Evolutionary conservation across 2,329 filamentous ascomycete genomes (phyloP).

Genomic region (Knufia petricola): DNA sequence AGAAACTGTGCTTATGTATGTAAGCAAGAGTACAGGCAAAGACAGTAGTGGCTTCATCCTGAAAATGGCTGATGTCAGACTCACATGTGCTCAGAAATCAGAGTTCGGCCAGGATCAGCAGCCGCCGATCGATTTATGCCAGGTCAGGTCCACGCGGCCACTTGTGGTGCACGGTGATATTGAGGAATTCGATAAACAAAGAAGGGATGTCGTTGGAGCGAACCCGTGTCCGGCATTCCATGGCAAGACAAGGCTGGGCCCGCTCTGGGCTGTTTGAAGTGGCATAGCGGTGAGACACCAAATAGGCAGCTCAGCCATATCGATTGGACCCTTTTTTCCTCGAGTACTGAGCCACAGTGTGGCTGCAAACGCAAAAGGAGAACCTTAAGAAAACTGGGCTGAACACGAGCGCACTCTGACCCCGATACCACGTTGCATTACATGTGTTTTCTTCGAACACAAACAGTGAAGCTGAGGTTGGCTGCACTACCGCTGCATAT

Average conservation of each 20-base stretch:
- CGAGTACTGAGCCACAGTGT: no score
- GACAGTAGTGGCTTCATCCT: not conserved
- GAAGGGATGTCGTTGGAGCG: not conserved
- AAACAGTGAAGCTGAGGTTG: not conserved
- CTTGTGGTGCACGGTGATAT: not conserved
- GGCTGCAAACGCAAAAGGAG: no score
- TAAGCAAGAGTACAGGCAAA: not conserved
- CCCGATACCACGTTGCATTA: not conserved
- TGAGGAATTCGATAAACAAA: not conserved
- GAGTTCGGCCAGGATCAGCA: no score
- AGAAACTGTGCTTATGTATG: not conserved
- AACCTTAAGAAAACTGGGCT: not conserved
- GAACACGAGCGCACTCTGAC: not conserved
- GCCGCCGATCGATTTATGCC: no score
- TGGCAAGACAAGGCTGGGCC: no score
- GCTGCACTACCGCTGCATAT: not conserved
- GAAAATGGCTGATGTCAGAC: not conserved
- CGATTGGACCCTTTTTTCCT: no score
- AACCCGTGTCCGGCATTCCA: not conserved
- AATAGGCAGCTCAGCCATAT: no score
- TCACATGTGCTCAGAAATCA: not conserved
- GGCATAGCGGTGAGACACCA: no score
- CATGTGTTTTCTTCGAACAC: not conserved
- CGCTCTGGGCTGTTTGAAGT: no score
- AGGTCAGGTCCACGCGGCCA: no score